phyloP scores from a whole-genome alignment of 2,329 filamentous ascomycete species.

The Fonsecaea multimorphosa region DNA sequence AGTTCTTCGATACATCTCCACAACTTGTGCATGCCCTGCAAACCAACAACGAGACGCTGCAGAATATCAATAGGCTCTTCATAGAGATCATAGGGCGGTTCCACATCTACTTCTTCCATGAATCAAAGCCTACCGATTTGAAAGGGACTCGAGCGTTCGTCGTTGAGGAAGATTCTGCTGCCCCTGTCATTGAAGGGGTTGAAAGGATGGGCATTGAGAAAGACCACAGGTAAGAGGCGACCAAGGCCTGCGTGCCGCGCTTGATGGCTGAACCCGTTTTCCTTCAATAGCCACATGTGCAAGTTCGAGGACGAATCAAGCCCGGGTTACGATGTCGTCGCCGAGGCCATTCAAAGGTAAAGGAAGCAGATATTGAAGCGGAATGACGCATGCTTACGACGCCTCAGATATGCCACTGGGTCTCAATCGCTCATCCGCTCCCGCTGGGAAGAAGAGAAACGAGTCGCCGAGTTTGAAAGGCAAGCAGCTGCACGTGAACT shows the following conservation, averaged over 20 bases:
- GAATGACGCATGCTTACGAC: constrained; percentile 20
- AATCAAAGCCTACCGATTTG: constrained; percentile 73
- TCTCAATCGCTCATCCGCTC: constrained; percentile 61
- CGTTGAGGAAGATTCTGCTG: constrained; percentile 73
- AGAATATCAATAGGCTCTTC: constrained; percentile 76
- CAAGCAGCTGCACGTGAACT: constrained; percentile 49
- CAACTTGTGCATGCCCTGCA: constrained; percentile 74
- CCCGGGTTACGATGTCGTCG: constrained; percentile 67
- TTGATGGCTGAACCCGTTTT: not conserved
- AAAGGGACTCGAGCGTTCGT: constrained; percentile 68
- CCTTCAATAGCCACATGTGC: constrained; percentile 65
- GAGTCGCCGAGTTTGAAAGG: constrained; percentile 46
- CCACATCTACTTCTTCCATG: constrained; percentile 77
- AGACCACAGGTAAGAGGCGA: constrained; percentile 55
- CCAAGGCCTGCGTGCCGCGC: not conserved
- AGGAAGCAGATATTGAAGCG: not conserved
- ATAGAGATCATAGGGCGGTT: constrained; percentile 73
- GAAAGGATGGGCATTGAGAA: constrained; percentile 77
- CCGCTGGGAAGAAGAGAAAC: constrained; percentile 66
- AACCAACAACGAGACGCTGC: constrained; percentile 73
- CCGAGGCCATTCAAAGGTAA: constrained; percentile 50
- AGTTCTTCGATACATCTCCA: constrained; percentile 70
- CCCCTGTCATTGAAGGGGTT: constrained; percentile 71
- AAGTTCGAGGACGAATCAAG: constrained; percentile 70
- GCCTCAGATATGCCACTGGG: constrained; percentile 54